Conservation (phyloP, 495 filamentous ascomycete genomes). For the Trichoderma orchidacearum region DNA sequence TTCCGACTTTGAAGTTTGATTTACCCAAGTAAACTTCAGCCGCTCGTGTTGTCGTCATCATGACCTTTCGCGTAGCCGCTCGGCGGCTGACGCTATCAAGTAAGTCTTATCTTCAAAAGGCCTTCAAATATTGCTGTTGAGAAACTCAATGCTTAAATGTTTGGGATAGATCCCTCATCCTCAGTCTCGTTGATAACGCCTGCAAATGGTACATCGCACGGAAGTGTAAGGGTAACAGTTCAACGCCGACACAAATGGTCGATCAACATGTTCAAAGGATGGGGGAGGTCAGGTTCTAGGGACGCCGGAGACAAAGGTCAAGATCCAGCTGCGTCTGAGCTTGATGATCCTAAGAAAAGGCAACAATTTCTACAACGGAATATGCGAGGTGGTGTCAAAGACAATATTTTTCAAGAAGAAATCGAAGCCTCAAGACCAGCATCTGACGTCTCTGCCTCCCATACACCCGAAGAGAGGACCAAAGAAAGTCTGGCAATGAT, state of each 20-base stretch:
- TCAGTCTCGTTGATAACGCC: not conserved
- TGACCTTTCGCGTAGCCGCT: constrained; percentile 16
- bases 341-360: constrained; percentile 12
- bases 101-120: constrained; percentile 4
- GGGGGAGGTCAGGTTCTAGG: constrained; percentile 3
- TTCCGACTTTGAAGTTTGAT: no score
- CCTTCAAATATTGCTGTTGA: no score
- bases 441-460: not conserved
- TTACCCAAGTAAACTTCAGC: no score
- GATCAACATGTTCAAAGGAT: not conserved
- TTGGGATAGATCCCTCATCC: not conserved
- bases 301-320: constrained; percentile 1
- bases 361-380: constrained; percentile 11
- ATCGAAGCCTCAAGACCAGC: constrained; percentile 13
- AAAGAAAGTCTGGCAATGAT: not conserved
- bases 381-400: constrained; percentile 2
- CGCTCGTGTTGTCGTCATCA: constrained; percentile 3
- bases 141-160: not conserved
- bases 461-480: constrained; percentile 2
- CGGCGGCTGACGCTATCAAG: constrained; percentile 12
- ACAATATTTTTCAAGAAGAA: constrained; percentile 45
- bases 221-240: not conserved
- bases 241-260: constrained; percentile 1
- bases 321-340: constrained; percentile 1
- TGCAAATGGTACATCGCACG: not conserved